Evolutionary conservation across 2,329 filamentous ascomycete species (phyloP).

Genomic region (Setomelanomma holmii): DNA sequence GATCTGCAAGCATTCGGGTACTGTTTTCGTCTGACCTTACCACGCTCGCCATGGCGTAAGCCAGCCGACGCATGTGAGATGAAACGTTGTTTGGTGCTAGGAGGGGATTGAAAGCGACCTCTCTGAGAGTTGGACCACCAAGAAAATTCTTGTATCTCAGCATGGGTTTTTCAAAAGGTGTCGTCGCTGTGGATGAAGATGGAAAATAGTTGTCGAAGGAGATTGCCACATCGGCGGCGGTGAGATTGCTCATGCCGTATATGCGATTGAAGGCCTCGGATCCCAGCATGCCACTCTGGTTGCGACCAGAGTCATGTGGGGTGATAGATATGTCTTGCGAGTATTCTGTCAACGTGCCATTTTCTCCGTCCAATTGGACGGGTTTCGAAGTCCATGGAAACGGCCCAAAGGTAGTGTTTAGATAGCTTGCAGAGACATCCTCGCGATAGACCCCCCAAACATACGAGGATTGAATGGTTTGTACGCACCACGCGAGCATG

Average conservation of each 20-base stretch:
- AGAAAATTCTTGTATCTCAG: neutral
- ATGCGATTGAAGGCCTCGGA: too few relatives aligned
- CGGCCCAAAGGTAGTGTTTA: neutral
- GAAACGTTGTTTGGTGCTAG: constrained; percentile 29
- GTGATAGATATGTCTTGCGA: neutral
- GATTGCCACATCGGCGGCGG: neutral
- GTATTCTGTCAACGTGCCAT: constrained; percentile 1
- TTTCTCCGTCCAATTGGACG: too few relatives aligned
- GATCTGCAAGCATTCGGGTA: constrained; percentile 2
- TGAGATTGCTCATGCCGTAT: neutral
- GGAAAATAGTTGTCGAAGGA: constrained; percentile 15
- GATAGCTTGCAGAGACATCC: constrained; percentile 4
- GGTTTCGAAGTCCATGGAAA: neutral
- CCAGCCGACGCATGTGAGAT: constrained; percentile 22
- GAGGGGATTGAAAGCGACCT: constrained; percentile 10
- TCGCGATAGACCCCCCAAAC: constrained; percentile 21
- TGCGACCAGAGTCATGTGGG: too few relatives aligned
- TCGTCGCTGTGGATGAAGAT: constrained; percentile 2
- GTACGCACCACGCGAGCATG: constrained; percentile 30
- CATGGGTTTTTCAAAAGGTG: neutral
- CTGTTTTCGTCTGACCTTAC: constrained; percentile 18
- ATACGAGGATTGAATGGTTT: constrained; percentile 29
- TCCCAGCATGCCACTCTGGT: too few relatives aligned
- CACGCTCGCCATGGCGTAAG: constrained; percentile 26
- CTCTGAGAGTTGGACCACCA: neutral